Base-by-base conservation (phyloP, 169 alveolate genomes). In the Pseudocohnilembus persalinus region DNA sequence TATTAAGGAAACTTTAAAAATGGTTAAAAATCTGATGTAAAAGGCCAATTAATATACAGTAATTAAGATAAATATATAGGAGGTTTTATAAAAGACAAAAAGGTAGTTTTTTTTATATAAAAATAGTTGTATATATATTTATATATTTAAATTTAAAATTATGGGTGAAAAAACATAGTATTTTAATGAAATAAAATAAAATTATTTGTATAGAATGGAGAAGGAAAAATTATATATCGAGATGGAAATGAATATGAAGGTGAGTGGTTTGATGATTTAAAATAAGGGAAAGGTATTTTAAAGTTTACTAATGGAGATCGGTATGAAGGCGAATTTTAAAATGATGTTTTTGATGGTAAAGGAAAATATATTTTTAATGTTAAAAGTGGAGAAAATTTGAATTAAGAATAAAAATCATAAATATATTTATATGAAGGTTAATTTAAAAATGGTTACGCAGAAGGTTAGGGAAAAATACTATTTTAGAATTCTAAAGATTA, bases 281-380 rank as follows among this genome's bases (percentile, higher is more conserved):
- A 20, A 82, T 88, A 33, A 87, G 76, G 81, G 86, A 82, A 73
- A 81, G 28, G 33, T 75, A 83, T 63, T 83, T 65, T 31, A 86
- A 87, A 65, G 75, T 72, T 65, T 73, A 84, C 0, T 79, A 63
- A 29, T 33, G 31, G 34, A 27, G 49, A 49, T 29, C 34, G 74
- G 25, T 79, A 79, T 79, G 84, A 79, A n/a, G 84, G 84, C 15
- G 84, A 79, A 79, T 79, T 79, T 79, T 33, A 79, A 35, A 72
- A 64, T 63, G 84, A 79, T 63, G n/a, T 34, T 28, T 79, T 35
- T 63, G 75, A 79, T 4, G 84, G 84, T 0, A 33, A 79, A 63
- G 84, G 84, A 79, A 79, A 49, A 24, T 29, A 49, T 26, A 1
- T 26, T 49, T 79, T 79, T 26, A 79, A 79, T n/a, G 49, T 49